Conservation (phyloP, 305 asterid species). For the Vinca major region DNA sequence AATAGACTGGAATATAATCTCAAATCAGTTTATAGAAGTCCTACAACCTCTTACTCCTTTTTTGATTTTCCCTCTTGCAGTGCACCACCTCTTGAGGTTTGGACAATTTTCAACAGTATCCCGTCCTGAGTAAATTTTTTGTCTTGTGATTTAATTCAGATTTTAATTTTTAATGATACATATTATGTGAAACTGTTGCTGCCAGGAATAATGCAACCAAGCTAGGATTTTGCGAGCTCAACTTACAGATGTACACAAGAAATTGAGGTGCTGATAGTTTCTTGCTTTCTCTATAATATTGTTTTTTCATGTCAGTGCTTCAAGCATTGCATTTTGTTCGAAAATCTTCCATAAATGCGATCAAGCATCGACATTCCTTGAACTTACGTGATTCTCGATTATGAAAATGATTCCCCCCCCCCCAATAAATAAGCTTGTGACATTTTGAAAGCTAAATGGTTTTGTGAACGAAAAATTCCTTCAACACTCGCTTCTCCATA, state of each 20-base stretch:
- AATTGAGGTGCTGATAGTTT: conserved; percentile 33
- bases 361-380: background rate
- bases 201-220: conserved; percentile 59
- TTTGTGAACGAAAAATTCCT: background rate
- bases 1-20: background rate
- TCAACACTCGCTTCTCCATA: too few species aligned
- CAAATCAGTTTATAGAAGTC: conserved; percentile 2
- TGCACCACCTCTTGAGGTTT: conserved; percentile 63
- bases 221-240: conserved; percentile 41
- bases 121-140: background rate
- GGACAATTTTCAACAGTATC: background rate
- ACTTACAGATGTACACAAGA: conserved; percentile 40
- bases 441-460: background rate
- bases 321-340: background rate
- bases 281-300: background rate
- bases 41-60: conserved; percentile 3
- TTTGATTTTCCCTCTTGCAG: conserved; percentile 37
- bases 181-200: conserved; percentile 17
- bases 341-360: background rate
- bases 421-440: background rate
- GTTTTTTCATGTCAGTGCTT: background rate
- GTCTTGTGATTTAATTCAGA: background rate
- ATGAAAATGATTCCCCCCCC: background rate
- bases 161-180: background rate
- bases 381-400: background rate